Evolutionary conservation across 2,329 filamentous ascomycete species (phyloP).

Genomic region (Aspergillus udagawae): DNA sequence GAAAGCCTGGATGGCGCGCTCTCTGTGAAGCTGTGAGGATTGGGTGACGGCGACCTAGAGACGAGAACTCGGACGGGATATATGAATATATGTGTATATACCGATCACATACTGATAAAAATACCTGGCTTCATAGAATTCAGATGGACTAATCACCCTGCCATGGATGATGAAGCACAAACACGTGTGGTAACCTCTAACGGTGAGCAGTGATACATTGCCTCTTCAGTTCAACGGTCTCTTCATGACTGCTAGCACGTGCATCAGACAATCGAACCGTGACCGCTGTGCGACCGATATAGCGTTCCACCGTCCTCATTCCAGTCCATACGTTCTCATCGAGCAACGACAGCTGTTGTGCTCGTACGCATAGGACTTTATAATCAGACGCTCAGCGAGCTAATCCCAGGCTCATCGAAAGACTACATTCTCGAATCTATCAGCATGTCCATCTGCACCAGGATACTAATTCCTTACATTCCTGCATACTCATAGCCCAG

Average conservation of each 20-base stretch:
- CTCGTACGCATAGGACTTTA: neutral
- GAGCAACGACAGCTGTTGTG: neutral
- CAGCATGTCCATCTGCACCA: neutral
- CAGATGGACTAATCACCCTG: neutral
- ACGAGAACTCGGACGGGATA: neutral
- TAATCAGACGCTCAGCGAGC: too few relatives aligned
- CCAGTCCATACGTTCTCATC: neutral
- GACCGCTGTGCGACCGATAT: neutral
- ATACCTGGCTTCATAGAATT: neutral
- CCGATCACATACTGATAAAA: neutral
- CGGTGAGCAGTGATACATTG: neutral
- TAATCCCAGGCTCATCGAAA: neutral
- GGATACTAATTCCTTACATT: neutral
- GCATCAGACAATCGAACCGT: neutral
- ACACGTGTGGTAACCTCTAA: neutral
- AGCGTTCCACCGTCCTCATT: neutral
- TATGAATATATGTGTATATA: neutral
- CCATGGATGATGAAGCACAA: neutral
- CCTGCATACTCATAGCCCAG: neutral
- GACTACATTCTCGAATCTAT: neutral
- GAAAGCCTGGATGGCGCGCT: slow-evolving; percentile 42
- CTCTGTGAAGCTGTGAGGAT: slow-evolving; percentile 24
- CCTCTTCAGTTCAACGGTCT: neutral
- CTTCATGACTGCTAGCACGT: neutral
- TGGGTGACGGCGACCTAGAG: neutral